Base-by-base conservation (phyloP, 352 stramenopile species). In the Pythium monospermum region DNA sequence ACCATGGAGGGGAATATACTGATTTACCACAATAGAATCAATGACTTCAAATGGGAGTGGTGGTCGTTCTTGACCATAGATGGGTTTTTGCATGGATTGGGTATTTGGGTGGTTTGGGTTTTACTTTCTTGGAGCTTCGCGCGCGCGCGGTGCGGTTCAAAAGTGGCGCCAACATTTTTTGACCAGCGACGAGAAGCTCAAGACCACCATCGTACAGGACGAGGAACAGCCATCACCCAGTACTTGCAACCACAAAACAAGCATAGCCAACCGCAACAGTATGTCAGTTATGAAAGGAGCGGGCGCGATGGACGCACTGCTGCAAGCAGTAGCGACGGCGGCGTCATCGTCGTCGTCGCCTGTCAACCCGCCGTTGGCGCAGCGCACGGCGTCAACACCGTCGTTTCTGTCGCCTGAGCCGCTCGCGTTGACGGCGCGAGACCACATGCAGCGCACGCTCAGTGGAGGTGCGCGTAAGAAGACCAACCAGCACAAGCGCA, bases 381-480 rank as follows among this genome's bases (percentile, higher is more conserved):
- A 37, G 12, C 35, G 19, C 27, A 19, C 41, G 23, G 35, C 11
- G 25, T 10, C 32, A 28, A n/a, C 40, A 31, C 38, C 54, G 33
- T 49, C 57, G 35, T 65, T 65, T 30, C 26, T 59, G 35, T 65
- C 57, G 26, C 57, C 57, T 4, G 36, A 39, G 30, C 57, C 50
- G 18, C 35, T 28, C 23, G 49, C 38, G 1, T 13, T 21, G 36
- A 47, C 44, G n/a, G 43, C 40, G 26, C 36, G 45, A 4, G 38
- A 65, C 23, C 36, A 38, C n/a, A 31, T 59, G 43, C 49, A 65
- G 49, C 57, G 50, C 49, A 65, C 57, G 38, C 57, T 65, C n/a
- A 65, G 57, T 35, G 57, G 55, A 38, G 49, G 57, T 38, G 50
- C 44, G 31, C 49, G 57, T 15, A 65, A 65, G 57, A 65, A 62